Conservation (phyloP, 331 rosid genomes). For the Malus hybrid region DNA sequence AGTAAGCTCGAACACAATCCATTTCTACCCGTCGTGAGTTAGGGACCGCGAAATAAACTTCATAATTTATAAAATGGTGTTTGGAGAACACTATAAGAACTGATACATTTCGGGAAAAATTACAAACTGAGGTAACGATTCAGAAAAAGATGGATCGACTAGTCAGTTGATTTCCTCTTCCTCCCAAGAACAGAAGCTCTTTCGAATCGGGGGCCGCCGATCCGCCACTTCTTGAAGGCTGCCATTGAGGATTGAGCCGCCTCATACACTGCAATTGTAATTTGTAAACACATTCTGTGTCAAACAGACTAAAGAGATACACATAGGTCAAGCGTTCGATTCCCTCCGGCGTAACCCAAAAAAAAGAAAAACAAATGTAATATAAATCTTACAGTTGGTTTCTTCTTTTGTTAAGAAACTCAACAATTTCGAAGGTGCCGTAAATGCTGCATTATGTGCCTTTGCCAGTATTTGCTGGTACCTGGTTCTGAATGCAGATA, state of each 20-base stretch:
- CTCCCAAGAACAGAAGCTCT: slow-evolving; percentile 68
- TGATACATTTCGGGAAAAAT: background rate
- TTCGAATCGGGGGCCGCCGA: slow-evolving; percentile 81
- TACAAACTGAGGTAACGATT: background rate
- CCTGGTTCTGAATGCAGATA: slow-evolving; percentile 83
- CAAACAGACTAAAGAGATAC: background rate
- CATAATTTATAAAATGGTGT: background rate
- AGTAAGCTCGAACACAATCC: no score
- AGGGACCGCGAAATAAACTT: background rate
- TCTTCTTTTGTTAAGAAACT: slow-evolving; percentile 72
- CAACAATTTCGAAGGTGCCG: slow-evolving; percentile 58
- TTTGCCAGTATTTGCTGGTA: slow-evolving; percentile 83
- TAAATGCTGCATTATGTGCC: slow-evolving; percentile 70
- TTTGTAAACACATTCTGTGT: background rate
- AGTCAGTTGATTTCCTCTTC: slow-evolving; percentile 65
- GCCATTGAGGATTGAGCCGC: slow-evolving; percentile 92
- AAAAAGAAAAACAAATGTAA: no score
- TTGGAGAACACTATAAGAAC: background rate
- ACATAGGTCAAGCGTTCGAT: no score
- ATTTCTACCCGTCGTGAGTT: no score
- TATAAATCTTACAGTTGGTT: slow-evolving; percentile 50
- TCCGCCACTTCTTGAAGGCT: slow-evolving; percentile 87
- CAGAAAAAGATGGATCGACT: slow-evolving; percentile 15
- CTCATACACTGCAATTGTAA: slow-evolving; percentile 62
- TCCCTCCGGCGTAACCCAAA: no score